Percentiles rank a stretch among this genome's conserved stretches.
phyloP scores from a whole-genome alignment of 306 rosid genomes.

The Cicer bijugum region DNA sequence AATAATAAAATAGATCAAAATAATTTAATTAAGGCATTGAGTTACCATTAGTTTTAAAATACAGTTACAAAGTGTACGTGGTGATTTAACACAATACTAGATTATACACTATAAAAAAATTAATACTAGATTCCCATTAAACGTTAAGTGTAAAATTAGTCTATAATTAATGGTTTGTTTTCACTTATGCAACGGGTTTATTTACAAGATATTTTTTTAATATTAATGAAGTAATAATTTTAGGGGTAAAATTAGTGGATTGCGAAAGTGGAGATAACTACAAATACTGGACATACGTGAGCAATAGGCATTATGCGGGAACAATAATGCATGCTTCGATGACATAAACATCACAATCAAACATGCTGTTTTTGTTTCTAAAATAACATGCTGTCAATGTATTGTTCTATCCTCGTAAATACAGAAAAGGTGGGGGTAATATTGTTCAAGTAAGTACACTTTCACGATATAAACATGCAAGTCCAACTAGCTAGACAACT shows the following conservation, averaged over 20 bases:
- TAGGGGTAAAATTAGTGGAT: not conserved
- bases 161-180: too few relatives aligned
- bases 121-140: too few relatives aligned
- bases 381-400: conserved; percentile 7
- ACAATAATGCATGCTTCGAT: conserved; percentile 32
- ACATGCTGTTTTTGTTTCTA: conserved; percentile 14
- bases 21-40: too few relatives aligned
- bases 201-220: not conserved
- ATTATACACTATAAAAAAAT: too few relatives aligned
- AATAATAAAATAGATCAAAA: too few relatives aligned
- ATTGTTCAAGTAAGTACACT: not conserved
- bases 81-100: too few relatives aligned
- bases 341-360: conserved; percentile 7
- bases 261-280: not conserved
- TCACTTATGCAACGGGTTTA: too few relatives aligned
- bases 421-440: conserved; percentile 27
- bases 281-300: not conserved
- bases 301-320: not conserved
- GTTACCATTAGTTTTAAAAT: too few relatives aligned
- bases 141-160: too few relatives aligned
- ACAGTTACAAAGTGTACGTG: too few relatives aligned
- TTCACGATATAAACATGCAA: conserved; percentile 10
- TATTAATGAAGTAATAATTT: not conserved
- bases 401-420: not conserved
- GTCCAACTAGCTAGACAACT: conserved; percentile 24